Percentiles rank a stretch among this genome's conserved stretches.
Conservation (phyloP, 768 basidiomycete genomes). For the Dacryopinax primogenitus region DNA sequence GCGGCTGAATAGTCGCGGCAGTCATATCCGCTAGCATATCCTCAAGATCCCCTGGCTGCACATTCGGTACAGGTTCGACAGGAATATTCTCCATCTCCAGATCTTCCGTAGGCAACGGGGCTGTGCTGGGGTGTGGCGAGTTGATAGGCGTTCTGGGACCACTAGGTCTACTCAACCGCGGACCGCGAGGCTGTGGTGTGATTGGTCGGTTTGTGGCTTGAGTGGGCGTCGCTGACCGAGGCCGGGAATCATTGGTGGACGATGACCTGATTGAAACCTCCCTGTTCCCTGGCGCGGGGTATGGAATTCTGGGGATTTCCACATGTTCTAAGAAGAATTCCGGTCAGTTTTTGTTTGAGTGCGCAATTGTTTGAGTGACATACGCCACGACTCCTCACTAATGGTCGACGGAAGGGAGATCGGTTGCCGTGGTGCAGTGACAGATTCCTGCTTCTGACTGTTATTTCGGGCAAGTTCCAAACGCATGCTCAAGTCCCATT, state of each 20-base stretch:
- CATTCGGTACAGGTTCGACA: background rate
- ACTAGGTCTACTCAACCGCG: background rate
- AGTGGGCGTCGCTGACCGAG: constrained; percentile 33
- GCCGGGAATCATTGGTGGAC: constrained; percentile 34
- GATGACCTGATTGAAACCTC: background rate
- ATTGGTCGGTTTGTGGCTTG: constrained; percentile 7
- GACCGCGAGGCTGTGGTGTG: background rate
- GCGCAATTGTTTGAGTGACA: background rate
- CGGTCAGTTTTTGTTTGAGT: background rate
- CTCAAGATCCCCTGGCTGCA: background rate
- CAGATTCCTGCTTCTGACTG: constrained; percentile 53
- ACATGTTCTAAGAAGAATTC: background rate
- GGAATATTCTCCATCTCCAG: background rate
- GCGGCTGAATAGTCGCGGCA: background rate
- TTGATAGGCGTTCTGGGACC: background rate
- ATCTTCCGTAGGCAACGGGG: background rate
- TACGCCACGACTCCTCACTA: constrained; percentile 6
- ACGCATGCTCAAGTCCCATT: constrained; percentile 61
- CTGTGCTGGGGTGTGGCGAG: background rate
- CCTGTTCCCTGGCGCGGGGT: background rate
- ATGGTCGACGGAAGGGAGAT: background rate
- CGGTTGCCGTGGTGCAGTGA: background rate
- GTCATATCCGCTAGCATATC: constrained; percentile 6
- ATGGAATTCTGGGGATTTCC: background rate
- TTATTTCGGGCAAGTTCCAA: constrained; percentile 75